Base-by-base conservation (phyloP, 2,329 filamentous ascomycete species). In the Colletotrichum phormii region DNA sequence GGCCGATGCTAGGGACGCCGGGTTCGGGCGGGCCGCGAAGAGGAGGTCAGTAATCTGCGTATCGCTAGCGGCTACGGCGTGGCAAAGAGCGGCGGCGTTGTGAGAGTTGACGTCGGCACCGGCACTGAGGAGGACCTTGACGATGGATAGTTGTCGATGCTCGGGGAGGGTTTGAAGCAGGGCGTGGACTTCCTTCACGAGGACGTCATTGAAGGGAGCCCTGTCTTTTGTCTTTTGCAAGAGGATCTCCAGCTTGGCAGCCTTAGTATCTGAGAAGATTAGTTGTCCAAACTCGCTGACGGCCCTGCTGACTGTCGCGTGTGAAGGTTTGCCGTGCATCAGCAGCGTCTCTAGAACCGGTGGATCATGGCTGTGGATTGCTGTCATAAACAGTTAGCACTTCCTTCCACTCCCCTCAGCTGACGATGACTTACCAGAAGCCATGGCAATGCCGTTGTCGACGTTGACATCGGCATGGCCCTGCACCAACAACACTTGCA, bases 21-120 rank as follows among this genome's bases (percentile, higher is more conserved):
- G 79, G 6, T 70, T 85, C 2, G 85, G 87, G 75, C 80, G 42
- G 37, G 79, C 78, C 4, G 79, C 78, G 59, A 91, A 83, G 3
- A 91, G 77, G 26, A 89, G 77, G 54, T 89, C 87, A 11, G 86
- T 83, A 8, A 90, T 78, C 5, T 82, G 81, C 0, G 81, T 78
- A 57, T 86, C 82, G 15, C 84, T 84, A 1, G 83, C 84, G 22
- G 83, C 83, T 2, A 91, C 84, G 5, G 88, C 88, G 65, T 82
- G 81, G 64, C 87, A 86, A 0, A 91, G 78, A 0, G 89, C 84
- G 1, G 86, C 84, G 0, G 85, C 88, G 31, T 89, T 86, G 69
- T 85, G 83, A 1, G 84, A 82, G 74, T 91, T 90, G n/a, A 89
- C 81, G 59, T 90, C 86, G 2, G 89, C 89, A 0, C 88, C 88